Evolutionary conservation across 257 asterid genomes (phyloP).

Genomic region (Penstemon eatonii): DNA sequence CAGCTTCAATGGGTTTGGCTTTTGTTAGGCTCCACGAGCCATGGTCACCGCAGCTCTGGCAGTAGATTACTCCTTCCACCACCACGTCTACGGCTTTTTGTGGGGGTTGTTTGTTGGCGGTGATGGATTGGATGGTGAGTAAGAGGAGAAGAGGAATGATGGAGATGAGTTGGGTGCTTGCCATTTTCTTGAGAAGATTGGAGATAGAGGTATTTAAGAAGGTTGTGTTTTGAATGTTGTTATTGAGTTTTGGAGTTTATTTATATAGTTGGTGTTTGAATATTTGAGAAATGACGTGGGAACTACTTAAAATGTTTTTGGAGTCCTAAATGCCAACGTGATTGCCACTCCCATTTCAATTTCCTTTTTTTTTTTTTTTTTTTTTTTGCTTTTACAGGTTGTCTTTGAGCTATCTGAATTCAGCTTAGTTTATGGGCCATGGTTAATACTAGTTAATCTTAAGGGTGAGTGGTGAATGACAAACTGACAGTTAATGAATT

Average conservation of each 20-base stretch:
- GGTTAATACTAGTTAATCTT: no score
- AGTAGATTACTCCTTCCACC: slow-evolving; percentile 56
- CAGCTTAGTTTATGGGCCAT: no score
- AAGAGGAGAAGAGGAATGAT: slow-evolving; percentile 35
- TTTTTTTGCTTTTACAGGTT: no score
- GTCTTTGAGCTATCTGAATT: no score
- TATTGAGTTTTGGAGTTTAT: slow-evolving; percentile 18
- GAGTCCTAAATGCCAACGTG: slow-evolving; percentile 37
- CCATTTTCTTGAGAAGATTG: slow-evolving; percentile 30
- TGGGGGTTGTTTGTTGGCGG: slow-evolving; percentile 14
- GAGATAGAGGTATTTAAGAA: not conserved
- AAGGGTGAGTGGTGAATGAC: no score
- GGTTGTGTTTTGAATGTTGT: not conserved
- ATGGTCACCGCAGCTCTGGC: slow-evolving; percentile 45
- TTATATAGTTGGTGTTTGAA: slow-evolving; percentile 29
- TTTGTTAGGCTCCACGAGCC: slow-evolving; percentile 47
- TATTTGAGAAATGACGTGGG: slow-evolving; percentile 40
- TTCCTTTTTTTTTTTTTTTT: no score
- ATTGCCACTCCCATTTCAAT: slow-evolving; percentile 23
- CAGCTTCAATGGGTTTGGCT: slow-evolving; percentile 42
- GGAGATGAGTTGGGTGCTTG: slow-evolving; percentile 26
- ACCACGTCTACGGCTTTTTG: slow-evolving; percentile 34
- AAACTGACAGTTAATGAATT: no score
- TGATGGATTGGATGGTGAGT: slow-evolving; percentile 32
- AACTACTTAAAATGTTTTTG: slow-evolving; percentile 28